These are phyloP conservation scores for Spathaspora sp. DNA, from an alignment of 805 yeast genomes.

Conservation along the genomic window DNA sequence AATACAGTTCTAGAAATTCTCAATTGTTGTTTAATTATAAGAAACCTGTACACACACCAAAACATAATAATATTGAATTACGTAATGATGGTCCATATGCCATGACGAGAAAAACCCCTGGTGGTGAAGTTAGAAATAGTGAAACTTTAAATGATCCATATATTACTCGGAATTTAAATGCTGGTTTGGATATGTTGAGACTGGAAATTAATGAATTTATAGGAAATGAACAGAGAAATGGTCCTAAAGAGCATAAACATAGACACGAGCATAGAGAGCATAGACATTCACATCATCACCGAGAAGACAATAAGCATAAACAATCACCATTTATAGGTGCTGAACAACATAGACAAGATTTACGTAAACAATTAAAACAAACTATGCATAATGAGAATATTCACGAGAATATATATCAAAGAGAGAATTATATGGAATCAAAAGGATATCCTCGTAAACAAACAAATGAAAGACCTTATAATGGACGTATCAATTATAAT, in stretches of 20 bases:
- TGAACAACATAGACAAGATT: neutral
- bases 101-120: neutral
- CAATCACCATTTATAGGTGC: neutral
- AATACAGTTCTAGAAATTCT: slow-evolving; percentile 15
- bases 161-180: slow-evolving; percentile 26
- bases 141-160: neutral
- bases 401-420: neutral
- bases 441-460: neutral
- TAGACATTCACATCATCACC: neutral
- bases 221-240: slow-evolving; percentile 20
- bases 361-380: neutral
- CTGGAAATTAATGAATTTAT: slow-evolving; percentile 43
- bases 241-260: neutral
- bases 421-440: neutral
- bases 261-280: neutral
- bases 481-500: neutral
- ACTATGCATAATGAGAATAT: neutral
- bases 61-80: neutral
- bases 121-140: neutral
- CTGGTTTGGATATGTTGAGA: slow-evolving; percentile 37
- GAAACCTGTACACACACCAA: slow-evolving; percentile 12
- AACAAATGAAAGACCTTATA: neutral
- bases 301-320: neutral
- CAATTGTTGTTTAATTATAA: slow-evolving; percentile 35
- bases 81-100: neutral